Evolutionary conservation across 768 basidiomycete species (phyloP), one percentile per base, ranked within the genome.

Genomic region (Suillus bovinus): DNA sequence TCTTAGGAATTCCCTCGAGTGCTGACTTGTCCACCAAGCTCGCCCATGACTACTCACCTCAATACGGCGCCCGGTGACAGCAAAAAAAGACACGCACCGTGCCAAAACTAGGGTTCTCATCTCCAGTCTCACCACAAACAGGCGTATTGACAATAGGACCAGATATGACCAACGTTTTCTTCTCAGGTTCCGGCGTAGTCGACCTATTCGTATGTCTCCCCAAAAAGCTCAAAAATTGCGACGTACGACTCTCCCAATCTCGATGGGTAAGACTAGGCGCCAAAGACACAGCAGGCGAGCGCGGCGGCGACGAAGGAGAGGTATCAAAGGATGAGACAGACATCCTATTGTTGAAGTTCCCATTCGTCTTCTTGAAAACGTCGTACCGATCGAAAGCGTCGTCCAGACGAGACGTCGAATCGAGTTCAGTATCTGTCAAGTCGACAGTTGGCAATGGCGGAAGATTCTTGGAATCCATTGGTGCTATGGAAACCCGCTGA

Each of bases 341-440:
- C 63, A 88, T 73, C 57, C 89, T 78, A 63, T 84, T 85, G 60
- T 77, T 80, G 24, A 70, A 64, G 66, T 65, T 65, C 20, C 63
- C 76, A 58, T 82, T 81, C 49, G 74, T 77, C 69, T 86, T 84
- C 70, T 85, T 85, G 75, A 88, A 95, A n/a, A 87, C 80, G 71
- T 96, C 92, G 70, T 96, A 97, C 41, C 93, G 82, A 61, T 92
- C 91, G 72, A 90, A 96, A 0, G 95, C 95, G 72, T 96, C 94
- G 67, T 94, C 89, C 41, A 91, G 76, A 6, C 74, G 79, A 5
- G 73, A 70, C 49, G 78, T 76, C 64, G 82, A 78, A 49, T 83
- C 79, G 49, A 50, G 17, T 27, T 60, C 59, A 27, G 31, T 62
- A 44, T 57, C 70, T 7, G 72, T 63, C 27, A 75, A 59, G 56